Percentiles rank a stretch among this genome's conserved stretches.
These are phyloP conservation scores for Phytophthora tubulina DNA, from an alignment of 352 stramenopile genomes.

Conservation along the genomic window DNA sequence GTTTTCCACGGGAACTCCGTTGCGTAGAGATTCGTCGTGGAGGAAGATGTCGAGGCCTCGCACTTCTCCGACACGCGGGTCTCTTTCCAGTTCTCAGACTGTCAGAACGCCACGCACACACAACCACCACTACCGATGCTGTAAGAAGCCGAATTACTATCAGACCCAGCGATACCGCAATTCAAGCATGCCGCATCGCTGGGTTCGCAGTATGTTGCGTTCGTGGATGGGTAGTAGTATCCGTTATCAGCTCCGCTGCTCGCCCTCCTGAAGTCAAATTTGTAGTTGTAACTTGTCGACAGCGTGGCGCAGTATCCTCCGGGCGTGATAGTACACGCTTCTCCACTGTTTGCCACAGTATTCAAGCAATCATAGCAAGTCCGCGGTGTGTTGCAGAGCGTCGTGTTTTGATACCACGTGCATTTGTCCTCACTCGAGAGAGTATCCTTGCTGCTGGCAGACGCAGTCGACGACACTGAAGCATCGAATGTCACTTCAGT, in stretches of 20 bases:
- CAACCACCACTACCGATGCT: slow-evolving; percentile 45
- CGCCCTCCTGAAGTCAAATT: slow-evolving; percentile 33
- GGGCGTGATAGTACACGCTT: slow-evolving; percentile 49
- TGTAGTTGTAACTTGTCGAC: slow-evolving; percentile 31
- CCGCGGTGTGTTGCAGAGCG: slow-evolving; percentile 38
- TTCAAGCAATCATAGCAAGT: slow-evolving; percentile 59
- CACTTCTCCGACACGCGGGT: slow-evolving; percentile 31
- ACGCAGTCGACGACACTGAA: background rate
- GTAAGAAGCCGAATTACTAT: slow-evolving; percentile 34
- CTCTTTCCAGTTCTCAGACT: slow-evolving; percentile 39
- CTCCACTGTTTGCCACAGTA: slow-evolving; percentile 27
- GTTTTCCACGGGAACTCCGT: slow-evolving; percentile 35
- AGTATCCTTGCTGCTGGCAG: slow-evolving; percentile 33
- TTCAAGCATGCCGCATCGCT: slow-evolving; percentile 38
- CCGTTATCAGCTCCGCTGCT: slow-evolving; percentile 28
- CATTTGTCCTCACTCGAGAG: slow-evolving; percentile 44
- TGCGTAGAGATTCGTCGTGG: slow-evolving; percentile 5
- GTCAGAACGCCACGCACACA: slow-evolving; percentile 51
- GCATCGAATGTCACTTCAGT: background rate
- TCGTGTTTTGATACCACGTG: slow-evolving; percentile 47
- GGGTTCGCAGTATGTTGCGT: slow-evolving; percentile 60
- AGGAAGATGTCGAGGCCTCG: background rate
- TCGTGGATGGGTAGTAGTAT: slow-evolving; percentile 58
- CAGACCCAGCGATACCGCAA: slow-evolving; percentile 22
- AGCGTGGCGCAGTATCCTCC: slow-evolving; percentile 49